Evolutionary conservation across 805 yeast species (phyloP), one percentile per base, ranked within the genome.

Genomic region (Nakazawaea wickerhamii): DNA sequence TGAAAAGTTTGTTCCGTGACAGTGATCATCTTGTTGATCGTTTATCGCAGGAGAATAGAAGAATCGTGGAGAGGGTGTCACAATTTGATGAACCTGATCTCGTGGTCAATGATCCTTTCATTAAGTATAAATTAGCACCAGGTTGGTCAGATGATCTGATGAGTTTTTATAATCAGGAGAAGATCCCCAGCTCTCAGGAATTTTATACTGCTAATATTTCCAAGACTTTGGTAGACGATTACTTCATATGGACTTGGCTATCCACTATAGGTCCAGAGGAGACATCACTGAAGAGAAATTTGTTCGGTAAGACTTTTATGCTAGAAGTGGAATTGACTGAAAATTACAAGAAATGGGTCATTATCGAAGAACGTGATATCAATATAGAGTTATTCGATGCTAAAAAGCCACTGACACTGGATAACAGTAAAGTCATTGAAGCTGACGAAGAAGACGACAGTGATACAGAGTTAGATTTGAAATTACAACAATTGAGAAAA

Each of bases 171-270:
- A 30, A 33, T 17, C 32, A 27, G 28, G 40, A 35, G 8, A 28
- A 32, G 14, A 30, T 40, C 4, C 33, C 37, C 8, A 50, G 57
- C 2, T 39, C 60, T 45, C 45, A 42, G 8, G 63, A 58, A 44
- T 65, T 59, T 38, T 63, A 70, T 34, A 64, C 73, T 5, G 74
- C 72, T 2, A 54, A 57, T n/a, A 69, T 85, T 8, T 64, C 75
- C 7, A 73, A 84, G 46, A 81, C 84, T 1, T 72, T 85, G 5
- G 77, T 88, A 15, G 95, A 86, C 59, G 96, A 88, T 59, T 88
- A 84, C 59, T 88, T 81, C 55, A 85, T 87, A 22, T 88, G 96
- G 96, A 76, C 95, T 0, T 88, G 96, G 96, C 67, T 87, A 54
- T 77, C 89, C 1, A 74, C 88, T 2, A 57, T 87, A 19, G 86